Evolutionary conservation across 345 rosid species (phyloP).

Genomic region (Eucalyptus coolabah): DNA sequence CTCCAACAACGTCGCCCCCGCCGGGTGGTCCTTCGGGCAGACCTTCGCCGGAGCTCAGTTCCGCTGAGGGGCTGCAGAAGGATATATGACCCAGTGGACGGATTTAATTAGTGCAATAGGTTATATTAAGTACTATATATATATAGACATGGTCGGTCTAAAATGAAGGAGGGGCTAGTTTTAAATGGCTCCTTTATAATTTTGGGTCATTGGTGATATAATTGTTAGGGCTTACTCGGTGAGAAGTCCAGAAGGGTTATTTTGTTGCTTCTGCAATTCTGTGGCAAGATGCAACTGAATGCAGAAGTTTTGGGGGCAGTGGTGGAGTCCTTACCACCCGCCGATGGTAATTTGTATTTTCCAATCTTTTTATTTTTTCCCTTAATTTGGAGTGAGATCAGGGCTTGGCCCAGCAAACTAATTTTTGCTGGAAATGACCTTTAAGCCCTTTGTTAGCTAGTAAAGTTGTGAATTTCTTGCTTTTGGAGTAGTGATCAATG

Average conservation of each 20-base stretch:
- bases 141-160: background rate
- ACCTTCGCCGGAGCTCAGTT: slow-evolving; percentile 52
- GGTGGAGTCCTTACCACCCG: slow-evolving; percentile 5
- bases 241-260: background rate
- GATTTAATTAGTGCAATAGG: background rate
- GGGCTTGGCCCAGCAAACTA: background rate
- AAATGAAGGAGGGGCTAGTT: slow-evolving; percentile 7
- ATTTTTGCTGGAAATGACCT: background rate
- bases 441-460: background rate
- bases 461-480: background rate
- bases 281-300: background rate
- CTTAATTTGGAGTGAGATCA: background rate
- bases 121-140: background rate
- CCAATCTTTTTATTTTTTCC: background rate
- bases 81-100: background rate
- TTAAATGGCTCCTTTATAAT: slow-evolving; percentile 20
- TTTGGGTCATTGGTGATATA: background rate
- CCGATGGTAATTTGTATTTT: background rate
- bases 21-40: slow-evolving; percentile 79
- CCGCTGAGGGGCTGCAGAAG: slow-evolving; percentile 4
- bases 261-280: background rate
- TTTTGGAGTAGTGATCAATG: background rate
- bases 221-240: background rate
- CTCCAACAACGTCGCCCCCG: slow-evolving; percentile 49
- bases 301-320: background rate